These are phyloP conservation scores for Fragaria nilgerrensis DNA, from an alignment of 306 rosid species.

Conservation along the genomic window DNA sequence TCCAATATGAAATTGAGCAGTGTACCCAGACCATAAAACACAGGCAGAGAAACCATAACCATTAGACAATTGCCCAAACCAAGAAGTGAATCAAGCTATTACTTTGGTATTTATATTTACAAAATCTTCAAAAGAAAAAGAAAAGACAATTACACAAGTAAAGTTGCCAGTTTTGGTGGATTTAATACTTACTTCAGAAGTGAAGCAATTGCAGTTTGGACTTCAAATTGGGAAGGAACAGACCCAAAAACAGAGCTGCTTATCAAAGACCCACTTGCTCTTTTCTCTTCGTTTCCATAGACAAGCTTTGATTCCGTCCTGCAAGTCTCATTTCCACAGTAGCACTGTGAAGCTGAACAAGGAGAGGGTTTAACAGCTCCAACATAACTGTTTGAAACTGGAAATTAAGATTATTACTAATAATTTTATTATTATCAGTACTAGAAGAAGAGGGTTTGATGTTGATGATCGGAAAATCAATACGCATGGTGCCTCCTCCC, in stretches of 20 bases:
- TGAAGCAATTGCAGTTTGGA: conserved; percentile 46
- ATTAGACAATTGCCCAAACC: not conserved
- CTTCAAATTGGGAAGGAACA: conserved; percentile 58
- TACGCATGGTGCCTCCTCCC: conserved; percentile 46
- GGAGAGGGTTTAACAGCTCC: conserved; percentile 6
- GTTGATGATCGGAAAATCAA: conserved; percentile 22
- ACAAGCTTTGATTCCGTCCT: conserved; percentile 7
- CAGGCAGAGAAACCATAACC: not conserved
- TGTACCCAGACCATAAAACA: not conserved
- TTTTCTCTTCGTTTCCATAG: conserved; percentile 16
- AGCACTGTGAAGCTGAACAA: conserved; percentile 25
- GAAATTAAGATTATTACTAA: conserved; percentile 16
- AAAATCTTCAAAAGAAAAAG: not conserved
- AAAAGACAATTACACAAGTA: not conserved
- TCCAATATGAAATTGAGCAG: not conserved
- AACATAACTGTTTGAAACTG: conserved; percentile 19
- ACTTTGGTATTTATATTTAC: not conserved
- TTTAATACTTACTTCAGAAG: conserved; percentile 46
- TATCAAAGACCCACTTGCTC: conserved; percentile 14
- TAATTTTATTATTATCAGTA: not conserved
- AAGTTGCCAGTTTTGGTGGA: not conserved
- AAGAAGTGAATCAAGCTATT: not conserved
- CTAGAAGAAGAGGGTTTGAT: conserved; percentile 17
- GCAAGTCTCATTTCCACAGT: conserved; percentile 22
- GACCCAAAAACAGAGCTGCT: conserved; percentile 36